phyloP scores from a whole-genome alignment of 2,329 filamentous ascomycete species.

The Talaromyces sp. region DNA sequence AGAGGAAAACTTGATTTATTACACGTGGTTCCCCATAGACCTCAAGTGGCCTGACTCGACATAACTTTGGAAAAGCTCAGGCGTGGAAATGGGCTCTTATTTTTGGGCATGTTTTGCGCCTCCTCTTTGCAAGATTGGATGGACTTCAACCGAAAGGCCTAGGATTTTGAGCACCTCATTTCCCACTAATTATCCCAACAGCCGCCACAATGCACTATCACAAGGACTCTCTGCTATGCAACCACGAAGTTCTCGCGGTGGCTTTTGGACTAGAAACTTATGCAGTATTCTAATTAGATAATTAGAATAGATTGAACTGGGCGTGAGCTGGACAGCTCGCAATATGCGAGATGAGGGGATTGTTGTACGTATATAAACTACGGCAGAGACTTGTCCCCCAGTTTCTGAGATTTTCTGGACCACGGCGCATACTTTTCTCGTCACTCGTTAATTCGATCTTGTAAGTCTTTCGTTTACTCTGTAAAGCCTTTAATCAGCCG shows the following conservation, averaged over 20 bases:
- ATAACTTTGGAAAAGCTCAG: background rate
- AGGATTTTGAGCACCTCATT: constrained; percentile 5
- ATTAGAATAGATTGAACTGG: background rate
- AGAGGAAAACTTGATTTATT: background rate
- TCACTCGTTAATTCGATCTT: background rate
- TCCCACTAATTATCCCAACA: constrained; percentile 1
- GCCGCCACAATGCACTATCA: constrained; percentile 9
- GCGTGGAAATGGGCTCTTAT: background rate
- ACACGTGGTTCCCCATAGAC: background rate
- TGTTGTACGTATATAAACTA: background rate
- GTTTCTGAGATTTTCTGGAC: background rate
- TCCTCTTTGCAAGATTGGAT: background rate
- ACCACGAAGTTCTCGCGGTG: background rate
- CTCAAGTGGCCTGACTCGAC: background rate
- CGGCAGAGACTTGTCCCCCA: background rate
- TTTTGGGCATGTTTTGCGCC: background rate
- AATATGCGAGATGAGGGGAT: background rate
- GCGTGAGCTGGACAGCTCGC: background rate
- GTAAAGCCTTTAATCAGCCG: background rate
- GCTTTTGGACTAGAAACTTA: background rate
- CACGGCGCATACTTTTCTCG: background rate
- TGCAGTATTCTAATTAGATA: background rate
- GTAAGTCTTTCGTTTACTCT: background rate
- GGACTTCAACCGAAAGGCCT: background rate
- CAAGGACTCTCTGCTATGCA: background rate